These are phyloP conservation scores for Arabidopsis lyrata DNA, from an alignment of 441 rosid genomes.

Conservation along the genomic window DNA sequence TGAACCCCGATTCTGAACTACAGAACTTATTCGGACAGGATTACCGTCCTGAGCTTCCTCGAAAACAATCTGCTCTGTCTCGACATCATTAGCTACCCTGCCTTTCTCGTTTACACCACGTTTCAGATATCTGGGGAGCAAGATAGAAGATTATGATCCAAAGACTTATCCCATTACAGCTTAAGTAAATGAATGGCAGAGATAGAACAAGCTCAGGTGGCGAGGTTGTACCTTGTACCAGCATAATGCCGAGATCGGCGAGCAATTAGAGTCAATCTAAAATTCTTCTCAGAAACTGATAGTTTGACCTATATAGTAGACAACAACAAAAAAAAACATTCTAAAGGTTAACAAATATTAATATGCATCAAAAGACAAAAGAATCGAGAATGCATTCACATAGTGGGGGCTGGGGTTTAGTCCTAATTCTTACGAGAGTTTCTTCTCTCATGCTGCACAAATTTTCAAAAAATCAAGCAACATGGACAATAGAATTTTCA, in stretches of 20 bases:
- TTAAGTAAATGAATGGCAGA: slow-evolving; percentile 1
- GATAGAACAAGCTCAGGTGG: slow-evolving; percentile 13
- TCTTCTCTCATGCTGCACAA: slow-evolving; percentile 20
- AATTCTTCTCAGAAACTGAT: slow-evolving; percentile 58
- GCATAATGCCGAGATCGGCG: slow-evolving; percentile 85
- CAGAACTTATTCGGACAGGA: slow-evolving; percentile 65
- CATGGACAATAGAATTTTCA: slow-evolving; percentile 1
- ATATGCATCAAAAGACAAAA: slow-evolving; percentile 16
- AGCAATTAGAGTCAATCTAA: slow-evolving; percentile 65
- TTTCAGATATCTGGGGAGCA: slow-evolving; percentile 61
- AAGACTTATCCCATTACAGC: slow-evolving; percentile 2
- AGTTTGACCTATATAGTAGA: slow-evolving; percentile 56
- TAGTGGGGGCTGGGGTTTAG: background rate
- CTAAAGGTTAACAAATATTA: slow-evolving; percentile 7
- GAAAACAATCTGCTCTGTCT: slow-evolving; percentile 82
- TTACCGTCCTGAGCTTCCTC: slow-evolving; percentile 68
- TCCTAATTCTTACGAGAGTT: slow-evolving; percentile 15
- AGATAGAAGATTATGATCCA: slow-evolving; percentile 34
- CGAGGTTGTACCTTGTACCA: slow-evolving; percentile 68
- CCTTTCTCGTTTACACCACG: slow-evolving; percentile 87
- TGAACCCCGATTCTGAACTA: slow-evolving; percentile 79
- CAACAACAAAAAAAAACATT: slow-evolving; percentile 10
- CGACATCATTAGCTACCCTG: slow-evolving; percentile 89
- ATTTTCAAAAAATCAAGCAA: slow-evolving; percentile 7
- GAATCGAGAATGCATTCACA: slow-evolving; percentile 8